Base-by-base conservation (phyloP, 225 moss, liverwort and hornwort species). In the Polytrichum commune region DNA sequence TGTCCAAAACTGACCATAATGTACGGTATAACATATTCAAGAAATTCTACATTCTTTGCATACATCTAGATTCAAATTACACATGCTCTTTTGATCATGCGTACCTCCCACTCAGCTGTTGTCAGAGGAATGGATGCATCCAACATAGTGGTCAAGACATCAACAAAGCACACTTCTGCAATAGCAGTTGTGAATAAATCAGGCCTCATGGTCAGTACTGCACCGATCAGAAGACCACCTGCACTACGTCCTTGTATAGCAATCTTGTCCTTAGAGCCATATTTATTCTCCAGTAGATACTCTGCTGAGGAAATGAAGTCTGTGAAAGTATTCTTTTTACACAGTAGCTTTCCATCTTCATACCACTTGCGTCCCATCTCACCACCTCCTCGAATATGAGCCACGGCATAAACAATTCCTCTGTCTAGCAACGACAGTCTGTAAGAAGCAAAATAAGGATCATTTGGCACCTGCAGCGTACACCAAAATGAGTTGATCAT, bases 331-430 rank as follows among this genome's bases (percentile, higher is more conserved):
- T 96, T 96, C 64, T 81, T 90, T 83, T 96, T 96, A 61, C 68
- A 85, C 54, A 96, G 67, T 29, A 93, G 76, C 75, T 93, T 96
- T 28, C 96, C 96, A 78, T 88, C 82, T 30, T 96, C 96, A 72
- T 96, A 96, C 96, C 96, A 96, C 77, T 86, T 89, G 70, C 96
- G 88, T 55, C 96, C 96, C 88, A 96, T 86, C 74, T 96, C 96
- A 67, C 96, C 96, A 67, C 96, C 96, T 83, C 96, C 96, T 85
- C 96, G 90, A 76, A 93, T 90, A 55, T 96, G 96, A 67, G 92
- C 96, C 73, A 93, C 86, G 19, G 93, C 96, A 85, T 81, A 96
- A 54, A 96, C 89, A 60, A 96, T 57, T 27, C 96, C 96, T 55
- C 92, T 86, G 68, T 92, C 93, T 67, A 96, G 20, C 77, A 96